Evolutionary conservation across 345 rosid species (phyloP), one percentile per base, ranked within the genome.

Genomic region (Carallia brachiata): DNA sequence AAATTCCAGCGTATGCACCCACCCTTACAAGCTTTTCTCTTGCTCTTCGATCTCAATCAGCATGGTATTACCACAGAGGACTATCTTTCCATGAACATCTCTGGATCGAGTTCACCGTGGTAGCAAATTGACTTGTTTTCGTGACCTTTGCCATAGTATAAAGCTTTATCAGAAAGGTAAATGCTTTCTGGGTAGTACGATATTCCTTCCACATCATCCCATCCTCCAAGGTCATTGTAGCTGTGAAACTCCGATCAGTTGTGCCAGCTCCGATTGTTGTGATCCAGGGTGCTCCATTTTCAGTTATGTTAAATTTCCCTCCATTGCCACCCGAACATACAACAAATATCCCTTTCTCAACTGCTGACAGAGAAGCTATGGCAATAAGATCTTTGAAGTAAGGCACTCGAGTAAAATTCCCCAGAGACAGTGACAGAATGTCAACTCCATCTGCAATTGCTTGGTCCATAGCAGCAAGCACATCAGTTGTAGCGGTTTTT

Each of bases 371-470:
- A 3, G 87, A 72, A 23, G 83, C 88, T 6, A 86, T 81, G 62
- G 91, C 89, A 3, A 90, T 78, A 13, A 59, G 70, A 56, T 83
- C 83, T 15, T 68, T 52, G 67, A 70, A 83, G 68, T 78, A 80
- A 0, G 79, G 75, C 6, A 61, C 31, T 16, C 12, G 70, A 6
- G 12, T 13, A 36, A 86, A 62, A n/a, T n/a, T n/a, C 7, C 87
- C 90, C 0, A 90, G 64, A 8, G 91, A 90, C 15, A 90, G 2
- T 7, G 96, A 90, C 76, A 88, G 66, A 62, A 90, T 70, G 53
- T 88, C 86, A 6, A 88, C 89, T 52, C 93, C 85, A 67, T 90
- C 93, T 39, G 80, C 80, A 62, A 86, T 84, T 13, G 93, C 93
- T 68, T 83, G 86, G 63, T 90, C 96, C 77, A 88, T 84, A 8